Evolutionary conservation across 139 green algal genomes (phyloP), one percentile per base, ranked within the genome.

Genomic region (Chlorella sp.): DNA sequence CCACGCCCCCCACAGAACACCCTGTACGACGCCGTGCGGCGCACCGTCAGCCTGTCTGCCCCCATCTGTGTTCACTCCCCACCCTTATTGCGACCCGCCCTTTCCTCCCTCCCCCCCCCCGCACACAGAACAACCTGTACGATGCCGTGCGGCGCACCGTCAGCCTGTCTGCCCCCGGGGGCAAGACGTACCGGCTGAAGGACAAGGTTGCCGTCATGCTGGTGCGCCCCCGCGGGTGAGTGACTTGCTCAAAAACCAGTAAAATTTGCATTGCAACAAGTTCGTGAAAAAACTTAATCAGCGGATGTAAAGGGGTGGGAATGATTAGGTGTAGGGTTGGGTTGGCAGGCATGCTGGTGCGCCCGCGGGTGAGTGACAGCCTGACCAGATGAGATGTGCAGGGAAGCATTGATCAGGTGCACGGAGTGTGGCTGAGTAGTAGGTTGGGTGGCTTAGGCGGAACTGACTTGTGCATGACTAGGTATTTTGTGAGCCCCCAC

Each of bases 131-230:
- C 83, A 92, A 92, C 81, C 82, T 92, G 81, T 36, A 36, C 18
- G 86, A 91, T 21, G 90, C 86, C 9, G 90, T 92, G 36, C 81
- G 81, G 2, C 86, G 90, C 91, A 95, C 86, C 79, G 95, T 98
- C 90, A 86, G 19, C 60, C 96, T 93, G 81, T 88, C 91, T 21
- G 94, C 92, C 53, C 89, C 95, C 36, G 91, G 90, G 84, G 95
- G 95, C 92, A 98, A 98, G 94, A 81, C 81, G 36, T 98, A 97
- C 93, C 68, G 21, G 0, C 88, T 96, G 12, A 85, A 87, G 14
- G 85, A 94, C 86, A 94, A 97, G 93, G 68, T 95, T 48, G 91
- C 94, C 7, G 71, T 89, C 22, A 86, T 93, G 76, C 37, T 93
- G 37, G 69, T 89, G 15, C 86, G 88, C 34, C 88, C 90, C 21